Conservation (phyloP, 2,329 filamentous ascomycete genomes). For the Pseudogymnoascus sp. region DNA sequence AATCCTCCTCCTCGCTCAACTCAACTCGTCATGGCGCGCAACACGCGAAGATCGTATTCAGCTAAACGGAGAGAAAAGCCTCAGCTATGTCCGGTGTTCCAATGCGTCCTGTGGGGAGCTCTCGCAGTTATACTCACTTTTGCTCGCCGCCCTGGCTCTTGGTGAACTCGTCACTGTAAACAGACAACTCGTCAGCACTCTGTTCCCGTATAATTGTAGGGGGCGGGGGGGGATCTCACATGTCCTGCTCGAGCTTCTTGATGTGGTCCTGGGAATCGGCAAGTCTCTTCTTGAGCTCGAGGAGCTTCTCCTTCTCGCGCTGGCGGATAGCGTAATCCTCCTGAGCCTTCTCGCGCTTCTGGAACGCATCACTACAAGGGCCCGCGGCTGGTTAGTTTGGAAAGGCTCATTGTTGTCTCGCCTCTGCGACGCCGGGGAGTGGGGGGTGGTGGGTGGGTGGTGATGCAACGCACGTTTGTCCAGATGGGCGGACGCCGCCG, state of each 20-base stretch:
- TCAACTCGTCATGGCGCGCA: slow-evolving; percentile 5
- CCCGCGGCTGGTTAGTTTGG: not conserved
- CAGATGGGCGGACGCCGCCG: slow-evolving; percentile 23
- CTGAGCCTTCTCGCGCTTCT: slow-evolving; percentile 77
- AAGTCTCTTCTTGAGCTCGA: slow-evolving; percentile 66
- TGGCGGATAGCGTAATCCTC: slow-evolving; percentile 80
- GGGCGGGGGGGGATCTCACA: slow-evolving; percentile 58
- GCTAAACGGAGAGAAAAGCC: slow-evolving; percentile 1
- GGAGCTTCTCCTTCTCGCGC: slow-evolving; percentile 87
- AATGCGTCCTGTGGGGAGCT: not conserved
- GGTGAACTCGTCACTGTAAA: slow-evolving; percentile 57
- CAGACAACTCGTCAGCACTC: slow-evolving; percentile 2
- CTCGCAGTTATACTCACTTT: slow-evolving; percentile 26
- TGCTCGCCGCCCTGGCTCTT: slow-evolving; percentile 46
- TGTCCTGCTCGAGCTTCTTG: slow-evolving; percentile 76
- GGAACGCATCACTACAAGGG: slow-evolving; percentile 74
- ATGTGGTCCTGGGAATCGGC: slow-evolving; percentile 73
- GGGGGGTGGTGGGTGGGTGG: not conserved
- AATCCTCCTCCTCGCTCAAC: not conserved
- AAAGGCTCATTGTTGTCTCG: too few species aligned
- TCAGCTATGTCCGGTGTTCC: slow-evolving; percentile 1
- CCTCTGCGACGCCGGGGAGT: too few species aligned
- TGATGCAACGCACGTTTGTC: slow-evolving; percentile 11
- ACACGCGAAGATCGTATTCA: not conserved
- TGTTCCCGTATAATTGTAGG: not conserved